phyloP scores from a whole-genome alignment of 768 basidiomycete genomes.

The Termitomyces sp. region DNA sequence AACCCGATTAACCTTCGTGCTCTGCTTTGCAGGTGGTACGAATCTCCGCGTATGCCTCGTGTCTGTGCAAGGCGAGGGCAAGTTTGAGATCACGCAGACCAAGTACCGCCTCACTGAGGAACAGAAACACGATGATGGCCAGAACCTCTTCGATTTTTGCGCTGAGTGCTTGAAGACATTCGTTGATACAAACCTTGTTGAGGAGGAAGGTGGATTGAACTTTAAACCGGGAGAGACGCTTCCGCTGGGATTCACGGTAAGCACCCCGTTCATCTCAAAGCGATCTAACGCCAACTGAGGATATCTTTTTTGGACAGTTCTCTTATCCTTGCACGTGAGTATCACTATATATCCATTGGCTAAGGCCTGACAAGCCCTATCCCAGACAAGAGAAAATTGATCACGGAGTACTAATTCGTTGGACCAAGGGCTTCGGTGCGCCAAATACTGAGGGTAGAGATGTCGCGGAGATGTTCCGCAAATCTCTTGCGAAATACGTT shows the following conservation, averaged over 20 bases:
- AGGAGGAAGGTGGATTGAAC: constrained; percentile 45
- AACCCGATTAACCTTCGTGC: background rate
- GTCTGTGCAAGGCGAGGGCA: constrained; percentile 85
- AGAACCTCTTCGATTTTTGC: constrained; percentile 95
- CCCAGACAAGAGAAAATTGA: constrained; percentile 89
- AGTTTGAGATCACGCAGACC: constrained; percentile 96
- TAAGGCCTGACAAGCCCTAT: background rate
- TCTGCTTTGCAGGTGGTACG: constrained; percentile 67
- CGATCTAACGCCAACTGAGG: background rate
- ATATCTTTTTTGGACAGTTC: constrained; percentile 79
- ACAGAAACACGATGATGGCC: constrained; percentile 97
- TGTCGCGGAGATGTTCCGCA: constrained; percentile 90
- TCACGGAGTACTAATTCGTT: constrained; percentile 91
- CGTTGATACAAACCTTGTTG: constrained; percentile 68
- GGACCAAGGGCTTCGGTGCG: constrained; percentile 99
- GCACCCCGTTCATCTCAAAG: constrained; percentile 23
- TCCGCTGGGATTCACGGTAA: constrained; percentile 90
- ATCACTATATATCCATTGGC: background rate
- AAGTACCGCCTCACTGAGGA: constrained; percentile 97
- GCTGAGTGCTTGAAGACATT: constrained; percentile 91
- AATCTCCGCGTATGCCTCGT: constrained; percentile 99
- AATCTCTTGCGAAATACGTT: constrained; percentile 76
- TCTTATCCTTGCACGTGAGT: background rate
- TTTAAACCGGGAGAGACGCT: constrained; percentile 56
- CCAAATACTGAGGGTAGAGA: constrained; percentile 89